A percentile compares a stretch with the other conserved stretches of the same genome.
These are phyloP conservation scores for Cadophora sp. DNA, from an alignment of 2,329 filamentous ascomycete species.

Conservation along the genomic window DNA sequence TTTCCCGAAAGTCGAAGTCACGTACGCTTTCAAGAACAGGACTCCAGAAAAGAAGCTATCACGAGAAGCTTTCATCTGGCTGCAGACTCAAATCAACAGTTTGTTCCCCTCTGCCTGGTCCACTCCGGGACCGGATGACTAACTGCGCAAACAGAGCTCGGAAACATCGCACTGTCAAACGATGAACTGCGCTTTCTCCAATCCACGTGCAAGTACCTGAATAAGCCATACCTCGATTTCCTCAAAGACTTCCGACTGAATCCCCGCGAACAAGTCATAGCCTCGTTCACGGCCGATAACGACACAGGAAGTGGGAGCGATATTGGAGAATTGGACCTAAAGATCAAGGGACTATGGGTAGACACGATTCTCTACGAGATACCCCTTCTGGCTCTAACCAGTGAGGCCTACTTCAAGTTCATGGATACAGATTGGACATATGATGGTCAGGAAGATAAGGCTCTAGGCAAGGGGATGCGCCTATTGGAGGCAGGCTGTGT, in stretches of 20 bases:
- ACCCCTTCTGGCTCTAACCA: constrained; percentile 87
- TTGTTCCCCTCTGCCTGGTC: constrained; percentile 41
- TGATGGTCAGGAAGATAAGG: constrained; percentile 83
- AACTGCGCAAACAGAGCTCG: constrained; percentile 67
- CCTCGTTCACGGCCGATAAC: constrained; percentile 58
- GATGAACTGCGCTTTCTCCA: constrained; percentile 84
- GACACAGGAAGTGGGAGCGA: constrained; percentile 69
- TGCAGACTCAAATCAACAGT: constrained; percentile 84
- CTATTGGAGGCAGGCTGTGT: constrained; percentile 84
- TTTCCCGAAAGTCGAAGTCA: constrained; percentile 82
- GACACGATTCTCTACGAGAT: constrained; percentile 99
- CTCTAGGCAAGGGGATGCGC: constrained; percentile 78
- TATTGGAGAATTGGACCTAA: constrained; percentile 77
- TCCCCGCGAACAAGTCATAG: constrained; percentile 79
- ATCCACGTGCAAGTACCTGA: constrained; percentile 81
- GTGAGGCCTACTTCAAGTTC: constrained; percentile 97
- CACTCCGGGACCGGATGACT: constrained; percentile 32
- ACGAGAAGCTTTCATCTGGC: constrained; percentile 82
- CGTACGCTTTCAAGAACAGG: constrained; percentile 93
- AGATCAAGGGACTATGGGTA: constrained; percentile 84
- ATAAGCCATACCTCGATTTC: constrained; percentile 77
- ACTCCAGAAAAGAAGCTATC: constrained; percentile 93
- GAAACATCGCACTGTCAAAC: constrained; percentile 76
- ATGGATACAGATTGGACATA: constrained; percentile 94
- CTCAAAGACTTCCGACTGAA: constrained; percentile 82